Evolutionary conservation across 2,329 filamentous ascomycete species (phyloP).

Genomic region (Trichoderma arundinaceum): DNA sequence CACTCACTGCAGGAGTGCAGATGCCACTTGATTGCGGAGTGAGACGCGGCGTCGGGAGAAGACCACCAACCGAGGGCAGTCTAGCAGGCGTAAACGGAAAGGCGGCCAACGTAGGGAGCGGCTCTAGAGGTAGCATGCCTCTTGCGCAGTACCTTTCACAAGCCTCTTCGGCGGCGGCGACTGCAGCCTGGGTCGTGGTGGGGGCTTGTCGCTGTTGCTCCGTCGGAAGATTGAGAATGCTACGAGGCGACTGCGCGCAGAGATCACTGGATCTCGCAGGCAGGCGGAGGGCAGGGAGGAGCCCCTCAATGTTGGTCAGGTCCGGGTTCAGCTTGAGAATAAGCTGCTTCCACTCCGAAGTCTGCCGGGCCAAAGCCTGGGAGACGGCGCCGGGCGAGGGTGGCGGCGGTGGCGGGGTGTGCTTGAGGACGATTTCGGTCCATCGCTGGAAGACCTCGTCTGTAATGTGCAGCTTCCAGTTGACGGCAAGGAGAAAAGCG

Average conservation of each 20-base stretch:
- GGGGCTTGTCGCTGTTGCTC: constrained; percentile 45
- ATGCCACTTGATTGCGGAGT: constrained; percentile 62
- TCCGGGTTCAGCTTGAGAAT: constrained; percentile 63
- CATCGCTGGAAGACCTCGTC: constrained; percentile 88
- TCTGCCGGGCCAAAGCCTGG: constrained; percentile 53
- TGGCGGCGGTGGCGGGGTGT: constrained; percentile 73
- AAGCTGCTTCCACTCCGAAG: constrained; percentile 62
- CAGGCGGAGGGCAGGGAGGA: constrained; percentile 48
- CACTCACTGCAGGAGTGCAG: constrained; percentile 65
- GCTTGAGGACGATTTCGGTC: constrained; percentile 89
- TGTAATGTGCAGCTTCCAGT: constrained; percentile 94
- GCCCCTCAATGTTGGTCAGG: constrained; percentile 62
- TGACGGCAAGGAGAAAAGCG: constrained; percentile 84
- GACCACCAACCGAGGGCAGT: constrained; percentile 57
- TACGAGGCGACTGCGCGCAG: constrained; percentile 49
- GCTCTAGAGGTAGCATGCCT: constrained; percentile 50
- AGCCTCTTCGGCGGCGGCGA: constrained; percentile 41
- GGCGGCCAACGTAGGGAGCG: constrained; percentile 46
- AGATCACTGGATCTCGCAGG: constrained; percentile 44
- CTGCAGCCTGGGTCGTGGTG: constrained; percentile 50
- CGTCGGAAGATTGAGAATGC: constrained; percentile 51
- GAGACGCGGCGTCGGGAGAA: constrained; percentile 64
- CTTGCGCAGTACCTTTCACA: not conserved
- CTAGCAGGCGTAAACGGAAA: constrained; percentile 50
- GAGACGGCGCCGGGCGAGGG: constrained; percentile 57